Conservation (phyloP, 768 basidiomycete species). For the Trametes maxima region DNA sequence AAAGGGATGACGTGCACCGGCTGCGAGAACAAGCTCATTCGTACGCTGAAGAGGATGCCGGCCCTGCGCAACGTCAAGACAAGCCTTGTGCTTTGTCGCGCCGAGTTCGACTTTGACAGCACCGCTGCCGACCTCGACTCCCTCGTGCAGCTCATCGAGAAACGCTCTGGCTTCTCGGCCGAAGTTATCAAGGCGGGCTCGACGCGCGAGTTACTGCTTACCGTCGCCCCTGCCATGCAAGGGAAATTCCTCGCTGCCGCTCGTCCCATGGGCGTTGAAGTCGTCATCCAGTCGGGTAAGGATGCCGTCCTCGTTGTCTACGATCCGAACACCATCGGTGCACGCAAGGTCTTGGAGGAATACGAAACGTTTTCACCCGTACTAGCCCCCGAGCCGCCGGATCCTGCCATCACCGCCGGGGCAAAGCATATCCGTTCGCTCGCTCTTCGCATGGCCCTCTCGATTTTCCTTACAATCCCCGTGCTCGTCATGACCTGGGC, state of each 20-base stretch:
- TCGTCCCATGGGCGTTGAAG: conserved; percentile 25
- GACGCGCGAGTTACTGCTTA: conserved; percentile 22
- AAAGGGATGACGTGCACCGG: conserved; percentile 36
- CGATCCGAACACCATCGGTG: conserved; percentile 31
- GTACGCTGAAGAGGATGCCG: conserved; percentile 23
- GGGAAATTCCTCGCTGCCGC: conserved; percentile 19
- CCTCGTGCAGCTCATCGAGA: conserved; percentile 29
- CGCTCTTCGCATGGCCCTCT: conserved; percentile 34
- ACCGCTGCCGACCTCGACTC: conserved; percentile 20
- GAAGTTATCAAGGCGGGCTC: conserved; percentile 26
- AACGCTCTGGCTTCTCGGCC: conserved; percentile 32
- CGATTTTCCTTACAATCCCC: conserved; percentile 40
- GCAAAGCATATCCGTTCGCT: conserved; percentile 37
- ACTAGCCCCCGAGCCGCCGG: conserved; percentile 27
- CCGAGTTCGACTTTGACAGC: conserved; percentile 34
- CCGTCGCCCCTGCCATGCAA: conserved; percentile 3
- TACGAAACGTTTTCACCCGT: conserved; percentile 32
- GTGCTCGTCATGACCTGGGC: conserved; percentile 49
- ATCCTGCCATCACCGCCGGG: conserved; percentile 32
- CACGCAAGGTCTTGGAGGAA: conserved; percentile 36
- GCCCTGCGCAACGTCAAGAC: conserved; percentile 32
- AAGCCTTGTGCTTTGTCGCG: conserved; percentile 32
- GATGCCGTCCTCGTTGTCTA: conserved; percentile 24
- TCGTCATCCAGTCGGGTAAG: conserved; percentile 16
- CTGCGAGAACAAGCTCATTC: conserved; percentile 35